A percentile compares a stretch with the other conserved stretches of the same genome.
These are phyloP conservation scores for Coelastrella sp. DNA, from an alignment of 139 green algal species.

Conservation along the genomic window DNA sequence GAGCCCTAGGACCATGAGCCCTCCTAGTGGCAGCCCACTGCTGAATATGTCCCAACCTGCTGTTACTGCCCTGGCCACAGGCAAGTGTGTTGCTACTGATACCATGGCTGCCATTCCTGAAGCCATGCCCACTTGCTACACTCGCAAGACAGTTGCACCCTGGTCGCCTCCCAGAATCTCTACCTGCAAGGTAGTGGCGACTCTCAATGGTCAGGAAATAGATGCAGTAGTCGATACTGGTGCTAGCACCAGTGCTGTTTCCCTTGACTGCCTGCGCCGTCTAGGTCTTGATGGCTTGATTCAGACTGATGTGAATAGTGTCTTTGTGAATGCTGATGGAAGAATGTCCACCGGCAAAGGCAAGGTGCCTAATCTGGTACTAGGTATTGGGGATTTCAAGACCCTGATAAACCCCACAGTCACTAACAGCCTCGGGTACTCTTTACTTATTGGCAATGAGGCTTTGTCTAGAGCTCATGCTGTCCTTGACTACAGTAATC, in stretches of 20 bases:
- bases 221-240: background rate
- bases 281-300: background rate
- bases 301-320: background rate
- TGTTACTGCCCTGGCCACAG: background rate
- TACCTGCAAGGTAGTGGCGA: background rate
- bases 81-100: background rate
- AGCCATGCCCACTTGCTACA: background rate
- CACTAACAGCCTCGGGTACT: background rate
- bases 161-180: background rate
- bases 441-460: background rate
- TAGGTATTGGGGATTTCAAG: background rate
- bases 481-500: background rate
- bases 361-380: background rate
- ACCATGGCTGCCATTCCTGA: too few relatives aligned
- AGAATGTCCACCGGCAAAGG: background rate
- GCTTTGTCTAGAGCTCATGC: background rate
- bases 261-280: conserved; percentile 20
- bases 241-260: background rate
- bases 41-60: background rate
- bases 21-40: background rate
- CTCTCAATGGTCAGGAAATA: background rate
- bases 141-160: too few relatives aligned
- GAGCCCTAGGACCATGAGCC: background rate
- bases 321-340: conserved; percentile 11
- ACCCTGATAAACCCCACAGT: conserved; percentile 6